Conservation (phyloP, 139 green algal species). For the Coelastrella sp. region DNA sequence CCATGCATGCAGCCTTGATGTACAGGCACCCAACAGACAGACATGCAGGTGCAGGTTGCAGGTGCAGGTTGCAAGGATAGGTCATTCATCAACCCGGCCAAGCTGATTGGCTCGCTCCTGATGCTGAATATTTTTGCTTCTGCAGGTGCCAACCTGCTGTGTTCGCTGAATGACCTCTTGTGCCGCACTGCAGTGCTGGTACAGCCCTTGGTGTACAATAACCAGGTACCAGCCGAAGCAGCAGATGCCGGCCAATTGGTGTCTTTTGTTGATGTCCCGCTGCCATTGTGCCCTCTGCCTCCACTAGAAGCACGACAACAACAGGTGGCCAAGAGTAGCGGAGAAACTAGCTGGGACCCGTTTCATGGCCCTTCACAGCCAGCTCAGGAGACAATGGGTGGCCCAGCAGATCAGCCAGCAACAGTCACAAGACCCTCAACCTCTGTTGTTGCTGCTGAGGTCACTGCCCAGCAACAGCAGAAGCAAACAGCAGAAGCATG, state of each 20-base stretch:
- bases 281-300: background rate
- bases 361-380: background rate
- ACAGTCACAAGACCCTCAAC: background rate
- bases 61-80: background rate
- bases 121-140: background rate
- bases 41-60: background rate
- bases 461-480: conserved; percentile 1
- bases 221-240: conserved; percentile 14
- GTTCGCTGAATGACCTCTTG: conserved; percentile 82
- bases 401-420: background rate
- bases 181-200: conserved; percentile 77
- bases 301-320: background rate
- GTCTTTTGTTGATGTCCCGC: conserved; percentile 35
- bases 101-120: background rate
- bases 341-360: background rate
- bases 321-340: background rate
- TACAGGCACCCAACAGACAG: too few species aligned
- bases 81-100: background rate
- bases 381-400: background rate
- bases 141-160: conserved; percentile 74
- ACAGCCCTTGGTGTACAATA: conserved; percentile 63
- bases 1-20: too few species aligned
- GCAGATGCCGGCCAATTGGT: background rate
- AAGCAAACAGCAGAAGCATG: background rate
- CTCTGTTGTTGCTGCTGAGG: background rate